Base-by-base conservation (phyloP, 2,329 filamentous ascomycete species). In the Xylariales sp. region DNA sequence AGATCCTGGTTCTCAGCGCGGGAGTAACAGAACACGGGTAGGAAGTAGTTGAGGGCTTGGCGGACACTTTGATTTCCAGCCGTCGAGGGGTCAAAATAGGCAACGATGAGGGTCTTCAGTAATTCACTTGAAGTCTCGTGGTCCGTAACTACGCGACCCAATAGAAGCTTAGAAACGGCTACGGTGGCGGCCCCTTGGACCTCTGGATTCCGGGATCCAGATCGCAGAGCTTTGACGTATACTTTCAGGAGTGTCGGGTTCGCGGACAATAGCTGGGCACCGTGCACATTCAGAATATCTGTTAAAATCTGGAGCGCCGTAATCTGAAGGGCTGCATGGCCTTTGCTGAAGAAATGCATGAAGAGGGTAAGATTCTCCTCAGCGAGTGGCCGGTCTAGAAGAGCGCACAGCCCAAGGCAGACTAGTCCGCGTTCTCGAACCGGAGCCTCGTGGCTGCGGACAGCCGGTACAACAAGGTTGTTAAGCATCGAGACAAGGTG, bases 401-500 rank as follows among this genome's bases (percentile, higher is more conserved):
- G 86, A 73, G 94, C 94, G 79, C 94, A 97, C 9, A 99, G 85
- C 3, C 96, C 96, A 9, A 99, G 83, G 75, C 95, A 98, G 23
- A 97, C 85, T 12, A 99, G 84, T 18, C 96, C 96, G 64, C 93
- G 89, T 81, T 99, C 96, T 69, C 96, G 89, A 52, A 99, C 94
- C 0, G 94, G 93, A 5, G 93, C 93, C 77, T 98, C 94, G 74
- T 97, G 93, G 76, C 92, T 96, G 72, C 95, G 90, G 16, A 99
- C 95, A 34, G 96, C 96, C 6, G 96, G 96, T 1, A 99, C 94
- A 50, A 99, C 93, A 8, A 99, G 87, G 72, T 96, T 98, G 83
- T 99, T 98, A 57, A 99, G 85, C 92, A 98, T 97, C n/a, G 93
- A 93, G 3, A 97, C 93, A n/a, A 98, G 83, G 76, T 97, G 91